phyloP scores from a whole-genome alignment of 2,329 filamentous ascomycete species.

The Pseudogymnoascus sp. region DNA sequence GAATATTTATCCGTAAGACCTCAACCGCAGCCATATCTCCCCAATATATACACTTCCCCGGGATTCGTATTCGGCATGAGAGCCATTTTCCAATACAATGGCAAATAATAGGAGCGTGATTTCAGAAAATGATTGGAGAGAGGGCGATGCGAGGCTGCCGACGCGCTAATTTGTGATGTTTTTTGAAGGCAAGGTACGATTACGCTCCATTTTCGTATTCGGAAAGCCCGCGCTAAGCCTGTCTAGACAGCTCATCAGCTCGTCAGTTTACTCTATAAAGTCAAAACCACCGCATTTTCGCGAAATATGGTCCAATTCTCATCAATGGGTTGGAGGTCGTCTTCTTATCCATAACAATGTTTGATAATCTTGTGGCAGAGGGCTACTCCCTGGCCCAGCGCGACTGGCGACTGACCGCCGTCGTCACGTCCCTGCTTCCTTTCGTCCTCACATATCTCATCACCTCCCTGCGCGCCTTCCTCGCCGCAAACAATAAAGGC shows the following conservation, averaged over 20 bases:
- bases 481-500: constrained; percentile 5
- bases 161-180: neutral
- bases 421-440: neutral
- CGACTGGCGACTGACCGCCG: neutral
- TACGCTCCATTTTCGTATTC: neutral
- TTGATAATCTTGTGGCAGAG: neutral
- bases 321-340: neutral
- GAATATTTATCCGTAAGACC: neutral
- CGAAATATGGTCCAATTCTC: neutral
- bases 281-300: neutral
- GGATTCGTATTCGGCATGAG: neutral
- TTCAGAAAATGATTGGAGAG: neutral
- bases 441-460: neutral
- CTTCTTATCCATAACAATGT: neutral
- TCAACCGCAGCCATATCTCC: neutral
- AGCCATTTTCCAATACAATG: neutral
- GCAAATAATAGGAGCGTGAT: neutral
- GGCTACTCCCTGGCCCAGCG: neutral
- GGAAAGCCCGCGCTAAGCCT: neutral
- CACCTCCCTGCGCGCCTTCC: neutral
- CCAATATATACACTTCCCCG: neutral
- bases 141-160: neutral
- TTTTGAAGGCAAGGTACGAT: neutral
- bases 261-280: neutral
- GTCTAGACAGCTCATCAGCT: neutral